Percentiles rank a stretch among this genome's conserved stretches.
Evolutionary conservation across 345 rosid genomes (phyloP).

Genomic region (Eucalyptus cloeziana): DNA sequence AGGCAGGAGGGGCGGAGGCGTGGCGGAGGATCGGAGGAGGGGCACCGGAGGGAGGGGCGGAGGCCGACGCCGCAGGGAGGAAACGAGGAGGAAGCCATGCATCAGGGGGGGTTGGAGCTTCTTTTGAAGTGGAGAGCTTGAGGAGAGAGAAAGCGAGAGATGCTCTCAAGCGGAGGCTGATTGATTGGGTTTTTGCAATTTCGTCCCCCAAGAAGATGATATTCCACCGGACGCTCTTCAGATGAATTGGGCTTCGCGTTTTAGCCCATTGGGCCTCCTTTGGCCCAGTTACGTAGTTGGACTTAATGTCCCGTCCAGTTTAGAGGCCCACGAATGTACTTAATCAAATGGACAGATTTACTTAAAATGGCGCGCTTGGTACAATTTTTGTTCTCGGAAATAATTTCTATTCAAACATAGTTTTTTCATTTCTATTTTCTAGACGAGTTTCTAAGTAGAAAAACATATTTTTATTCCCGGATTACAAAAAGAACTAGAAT

Average conservation of each 20-base stretch:
- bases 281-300: not conserved
- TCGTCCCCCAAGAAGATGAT: not conserved
- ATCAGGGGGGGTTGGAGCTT: not conserved
- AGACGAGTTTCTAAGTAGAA: fast-evolving
- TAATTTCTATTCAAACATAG: no score
- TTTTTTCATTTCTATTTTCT: fast-evolving
- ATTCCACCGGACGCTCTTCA: fast-evolving
- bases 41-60: not conserved
- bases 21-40: not conserved
- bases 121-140: not conserved
- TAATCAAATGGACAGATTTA: not conserved
- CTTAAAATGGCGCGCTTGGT: fast-evolving
- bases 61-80: not conserved
- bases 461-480: fast-evolving
- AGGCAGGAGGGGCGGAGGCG: not conserved
- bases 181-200: not conserved
- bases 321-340: not conserved
- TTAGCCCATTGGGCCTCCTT: not conserved
- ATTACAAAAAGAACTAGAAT: no score
- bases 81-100: not conserved
- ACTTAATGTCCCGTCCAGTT: not conserved
- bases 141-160: not conserved
- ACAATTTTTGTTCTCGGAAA: fast-evolving
- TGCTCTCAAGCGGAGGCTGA: not conserved
- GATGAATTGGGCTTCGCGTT: not conserved